Evolutionary conservation across 441 rosid genomes (phyloP).

Genomic region (Gossypium lobatum): DNA sequence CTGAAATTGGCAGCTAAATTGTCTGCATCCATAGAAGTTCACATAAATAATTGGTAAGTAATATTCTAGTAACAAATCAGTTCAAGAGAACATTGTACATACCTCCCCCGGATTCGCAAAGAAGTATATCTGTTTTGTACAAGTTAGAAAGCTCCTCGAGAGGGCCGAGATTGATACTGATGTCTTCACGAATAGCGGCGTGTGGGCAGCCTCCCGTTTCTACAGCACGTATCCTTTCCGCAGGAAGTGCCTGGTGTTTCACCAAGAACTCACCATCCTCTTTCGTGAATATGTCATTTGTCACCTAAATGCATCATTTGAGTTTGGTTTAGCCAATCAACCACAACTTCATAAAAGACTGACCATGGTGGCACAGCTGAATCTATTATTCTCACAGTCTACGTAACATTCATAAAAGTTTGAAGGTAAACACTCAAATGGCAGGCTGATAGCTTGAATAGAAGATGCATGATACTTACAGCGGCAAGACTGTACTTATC

Average conservation of each 20-base stretch:
- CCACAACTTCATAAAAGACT: neutral
- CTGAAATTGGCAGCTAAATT: constrained; percentile 96
- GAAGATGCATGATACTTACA: constrained; percentile 38
- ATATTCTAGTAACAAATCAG: neutral
- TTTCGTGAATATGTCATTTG: constrained; percentile 95
- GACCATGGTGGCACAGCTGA: neutral
- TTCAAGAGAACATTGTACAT: neutral
- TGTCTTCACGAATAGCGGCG: constrained; percentile 98
- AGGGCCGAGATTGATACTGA: constrained; percentile 95
- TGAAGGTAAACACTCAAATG: neutral
- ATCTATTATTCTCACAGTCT: neutral
- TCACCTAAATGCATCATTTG: constrained; percentile 46
- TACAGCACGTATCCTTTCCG: constrained; percentile 91
- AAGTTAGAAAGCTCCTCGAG: constrained; percentile 91
- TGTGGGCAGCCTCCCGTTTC: constrained; percentile 99
- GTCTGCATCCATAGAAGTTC: constrained; percentile 46
- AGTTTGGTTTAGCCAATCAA: neutral
- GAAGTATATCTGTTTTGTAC: constrained; percentile 82
- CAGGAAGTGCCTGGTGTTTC: constrained; percentile 89
- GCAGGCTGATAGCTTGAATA: neutral
- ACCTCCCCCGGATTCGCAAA: constrained; percentile 99
- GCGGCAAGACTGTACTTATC: constrained; percentile 97
- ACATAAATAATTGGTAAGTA: neutral
- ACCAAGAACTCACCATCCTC: constrained; percentile 96
- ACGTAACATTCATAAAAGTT: neutral